phyloP scores from a whole-genome alignment of 306 rosid species.

The Alnus rubra region DNA sequence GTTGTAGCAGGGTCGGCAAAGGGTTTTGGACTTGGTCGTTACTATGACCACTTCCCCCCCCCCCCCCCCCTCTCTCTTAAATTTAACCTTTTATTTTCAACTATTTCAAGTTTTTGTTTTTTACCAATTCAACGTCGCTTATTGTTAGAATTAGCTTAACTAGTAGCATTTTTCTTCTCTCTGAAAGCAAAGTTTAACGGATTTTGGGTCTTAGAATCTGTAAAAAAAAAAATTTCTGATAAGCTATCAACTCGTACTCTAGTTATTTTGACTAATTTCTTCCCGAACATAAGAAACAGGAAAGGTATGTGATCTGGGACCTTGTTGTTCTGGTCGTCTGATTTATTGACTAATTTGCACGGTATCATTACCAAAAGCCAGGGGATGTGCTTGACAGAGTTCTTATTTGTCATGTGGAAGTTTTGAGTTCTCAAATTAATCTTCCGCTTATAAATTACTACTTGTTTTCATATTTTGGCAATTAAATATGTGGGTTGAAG shows the following conservation, averaged over 20 bases:
- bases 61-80: too few relatives aligned
- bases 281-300: background rate
- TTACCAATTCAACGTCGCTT: background rate
- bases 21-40: background rate
- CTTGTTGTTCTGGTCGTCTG: background rate
- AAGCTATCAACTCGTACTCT: background rate
- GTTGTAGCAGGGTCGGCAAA: background rate
- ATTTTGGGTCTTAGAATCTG: background rate
- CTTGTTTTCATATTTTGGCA: constrained; percentile 12
- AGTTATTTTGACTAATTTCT: background rate
- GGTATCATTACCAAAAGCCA: background rate
- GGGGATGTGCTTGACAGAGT: background rate
- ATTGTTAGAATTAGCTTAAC: background rate
- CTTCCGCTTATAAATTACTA: background rate
- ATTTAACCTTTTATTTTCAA: background rate
- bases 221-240: too few relatives aligned
- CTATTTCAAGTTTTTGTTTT: background rate
- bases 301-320: background rate
- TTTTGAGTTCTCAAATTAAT: background rate
- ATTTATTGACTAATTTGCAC: background rate
- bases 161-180: background rate
- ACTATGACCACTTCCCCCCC: background rate
- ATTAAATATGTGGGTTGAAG: background rate
- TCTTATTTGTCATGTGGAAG: background rate
- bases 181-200: background rate